Evolutionary conservation across 257 asterid species (phyloP).

Genomic region (Capsicum pubescens): DNA sequence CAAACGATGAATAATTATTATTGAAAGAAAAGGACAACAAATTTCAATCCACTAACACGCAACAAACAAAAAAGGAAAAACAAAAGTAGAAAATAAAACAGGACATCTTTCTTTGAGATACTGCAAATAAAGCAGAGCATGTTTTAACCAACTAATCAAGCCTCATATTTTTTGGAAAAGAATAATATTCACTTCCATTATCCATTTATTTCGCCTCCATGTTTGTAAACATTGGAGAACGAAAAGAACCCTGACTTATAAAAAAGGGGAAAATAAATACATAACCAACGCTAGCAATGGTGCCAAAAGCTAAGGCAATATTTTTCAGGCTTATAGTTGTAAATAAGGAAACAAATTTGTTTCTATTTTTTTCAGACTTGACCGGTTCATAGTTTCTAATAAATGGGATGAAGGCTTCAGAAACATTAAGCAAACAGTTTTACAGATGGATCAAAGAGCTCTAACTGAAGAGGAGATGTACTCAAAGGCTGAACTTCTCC

Average conservation of each 20-base stretch:
- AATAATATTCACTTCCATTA: not conserved
- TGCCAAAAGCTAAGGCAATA: constrained; percentile 9
- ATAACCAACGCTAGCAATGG: not conserved
- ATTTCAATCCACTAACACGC: not conserved
- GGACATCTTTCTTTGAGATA: not conserved
- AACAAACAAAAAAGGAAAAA: not conserved
- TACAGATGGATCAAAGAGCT: not conserved
- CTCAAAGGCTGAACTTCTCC: too few species aligned
- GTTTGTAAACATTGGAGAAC: not conserved
- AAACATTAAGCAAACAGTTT: not conserved
- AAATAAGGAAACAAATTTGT: not conserved
- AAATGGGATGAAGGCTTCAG: not conserved
- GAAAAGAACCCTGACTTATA: not conserved
- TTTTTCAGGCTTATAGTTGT: constrained; percentile 11
- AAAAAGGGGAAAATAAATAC: not conserved
- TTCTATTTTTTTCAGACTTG: not conserved
- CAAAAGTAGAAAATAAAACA: not conserved
- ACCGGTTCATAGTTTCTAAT: not conserved
- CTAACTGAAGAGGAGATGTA: too few species aligned
- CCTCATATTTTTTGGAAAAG: not conserved
- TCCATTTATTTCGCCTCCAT: not conserved
- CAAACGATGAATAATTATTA: constrained; percentile 4
- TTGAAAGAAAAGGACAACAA: not conserved
- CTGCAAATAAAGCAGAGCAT: not conserved
- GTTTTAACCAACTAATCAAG: not conserved